Percentiles rank a stretch among this genome's conserved stretches.
Evolutionary conservation across 768 basidiomycete genomes (phyloP).

Genomic region (Agrocybe praecox): DNA sequence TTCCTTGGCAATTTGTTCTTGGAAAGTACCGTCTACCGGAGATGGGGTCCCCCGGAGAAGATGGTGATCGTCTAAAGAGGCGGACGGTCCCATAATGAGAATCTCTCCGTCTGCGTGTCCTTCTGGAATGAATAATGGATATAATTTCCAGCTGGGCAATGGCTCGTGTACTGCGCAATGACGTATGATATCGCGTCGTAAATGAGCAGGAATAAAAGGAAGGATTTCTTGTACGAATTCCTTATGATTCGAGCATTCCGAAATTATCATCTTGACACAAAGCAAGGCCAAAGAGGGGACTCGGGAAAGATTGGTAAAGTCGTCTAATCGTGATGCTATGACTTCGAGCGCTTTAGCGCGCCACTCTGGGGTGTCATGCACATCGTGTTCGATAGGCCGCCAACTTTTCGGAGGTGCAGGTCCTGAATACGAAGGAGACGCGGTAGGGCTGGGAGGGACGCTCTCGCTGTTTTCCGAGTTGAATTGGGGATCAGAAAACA

Average conservation of each 20-base stretch:
- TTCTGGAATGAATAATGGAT: slow-evolving; percentile 48
- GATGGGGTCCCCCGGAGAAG: slow-evolving; percentile 26
- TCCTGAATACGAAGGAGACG: slow-evolving; percentile 37
- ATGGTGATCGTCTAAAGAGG: slow-evolving; percentile 42
- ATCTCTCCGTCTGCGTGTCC: slow-evolving; percentile 67
- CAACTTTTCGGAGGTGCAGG: slow-evolving; percentile 63
- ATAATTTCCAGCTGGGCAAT: slow-evolving; percentile 49
- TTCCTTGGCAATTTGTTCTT: not conserved
- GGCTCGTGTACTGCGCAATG: slow-evolving; percentile 61
- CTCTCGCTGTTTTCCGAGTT: not conserved
- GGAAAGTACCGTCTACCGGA: not conserved
- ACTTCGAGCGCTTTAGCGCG: slow-evolving; percentile 59
- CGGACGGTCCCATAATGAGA: slow-evolving; percentile 60
- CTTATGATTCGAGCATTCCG: slow-evolving; percentile 33
- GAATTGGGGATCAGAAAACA: slow-evolving; percentile 19
- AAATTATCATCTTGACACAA: slow-evolving; percentile 56
- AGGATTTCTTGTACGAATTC: slow-evolving; percentile 50
- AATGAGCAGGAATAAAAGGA: slow-evolving; percentile 57
- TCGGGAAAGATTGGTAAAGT: slow-evolving; percentile 18
- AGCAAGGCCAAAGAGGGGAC: slow-evolving; percentile 57
- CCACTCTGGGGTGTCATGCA: slow-evolving; percentile 41
- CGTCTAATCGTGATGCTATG: slow-evolving; percentile 38
- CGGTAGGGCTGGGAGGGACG: not conserved
- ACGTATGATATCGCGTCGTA: slow-evolving; percentile 60
- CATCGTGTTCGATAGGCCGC: slow-evolving; percentile 37